phyloP scores from a whole-genome alignment of 2,329 filamentous ascomycete genomes.

The Phaeosphaeria sp. region DNA sequence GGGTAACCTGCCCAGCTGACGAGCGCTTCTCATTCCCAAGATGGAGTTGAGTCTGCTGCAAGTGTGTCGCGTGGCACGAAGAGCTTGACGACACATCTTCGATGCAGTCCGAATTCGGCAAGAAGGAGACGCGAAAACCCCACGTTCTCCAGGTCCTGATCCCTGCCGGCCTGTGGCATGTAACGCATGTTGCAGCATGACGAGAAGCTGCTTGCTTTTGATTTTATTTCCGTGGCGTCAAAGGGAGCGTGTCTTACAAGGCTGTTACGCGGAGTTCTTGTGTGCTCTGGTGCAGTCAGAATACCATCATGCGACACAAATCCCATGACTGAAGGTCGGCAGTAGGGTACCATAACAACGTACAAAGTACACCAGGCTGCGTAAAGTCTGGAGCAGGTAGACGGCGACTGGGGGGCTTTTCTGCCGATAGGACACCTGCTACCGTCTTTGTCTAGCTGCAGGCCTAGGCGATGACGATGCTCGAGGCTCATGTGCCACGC shows the following conservation, averaged over 20 bases:
- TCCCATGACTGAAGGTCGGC: no score
- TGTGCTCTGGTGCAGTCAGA: background rate
- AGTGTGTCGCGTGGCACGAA: constrained; percentile 20
- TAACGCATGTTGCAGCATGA: no score
- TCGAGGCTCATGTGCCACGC: constrained; percentile 15
- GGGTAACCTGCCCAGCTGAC: constrained; percentile 3
- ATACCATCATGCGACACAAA: no score
- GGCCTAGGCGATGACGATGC: constrained; percentile 17
- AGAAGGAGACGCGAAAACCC: constrained; percentile 8
- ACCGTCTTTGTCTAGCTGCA: constrained; percentile 23
- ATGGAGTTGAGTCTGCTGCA: constrained; percentile 13
- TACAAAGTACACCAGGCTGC: constrained; percentile 12
- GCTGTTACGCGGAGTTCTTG: background rate
- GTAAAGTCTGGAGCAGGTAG: background rate
- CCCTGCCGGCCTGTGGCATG: background rate
- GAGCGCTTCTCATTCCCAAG: constrained; percentile 2
- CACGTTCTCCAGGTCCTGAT: constrained; percentile 15
- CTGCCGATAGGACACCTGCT: background rate
- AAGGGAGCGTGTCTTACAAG: background rate
- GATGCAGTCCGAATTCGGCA: constrained; percentile 9
- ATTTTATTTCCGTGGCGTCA: background rate
- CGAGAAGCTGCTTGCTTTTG: background rate
- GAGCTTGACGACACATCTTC: constrained; percentile 5
- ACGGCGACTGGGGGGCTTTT: background rate
- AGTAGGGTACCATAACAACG: constrained; percentile 12